Percentiles rank a stretch among this genome's conserved stretches.
Conservation (phyloP, 2,329 filamentous ascomycete genomes). For the Ceratocystis papillata region DNA sequence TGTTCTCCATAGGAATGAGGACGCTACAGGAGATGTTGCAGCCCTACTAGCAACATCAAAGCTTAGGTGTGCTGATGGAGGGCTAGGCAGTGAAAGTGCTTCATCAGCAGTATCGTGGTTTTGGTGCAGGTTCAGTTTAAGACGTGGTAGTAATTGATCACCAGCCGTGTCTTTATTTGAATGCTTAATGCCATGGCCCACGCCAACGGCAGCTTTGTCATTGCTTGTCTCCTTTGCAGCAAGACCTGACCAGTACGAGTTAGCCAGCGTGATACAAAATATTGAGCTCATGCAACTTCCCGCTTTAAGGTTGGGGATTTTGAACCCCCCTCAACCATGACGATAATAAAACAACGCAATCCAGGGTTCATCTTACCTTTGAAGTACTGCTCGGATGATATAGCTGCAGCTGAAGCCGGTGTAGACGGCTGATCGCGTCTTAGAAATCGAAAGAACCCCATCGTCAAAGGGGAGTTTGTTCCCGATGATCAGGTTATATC, state of each 20-base stretch:
- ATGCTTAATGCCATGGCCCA: background rate
- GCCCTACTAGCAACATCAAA: constrained; percentile 15
- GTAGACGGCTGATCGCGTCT: constrained; percentile 22
- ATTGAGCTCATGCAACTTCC: background rate
- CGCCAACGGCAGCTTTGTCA: background rate
- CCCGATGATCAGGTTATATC: background rate
- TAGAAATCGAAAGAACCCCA: constrained; percentile 23
- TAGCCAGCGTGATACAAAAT: background rate
- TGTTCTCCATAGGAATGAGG: constrained; percentile 4
- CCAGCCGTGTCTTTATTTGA: background rate
- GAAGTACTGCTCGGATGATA: constrained; percentile 24
- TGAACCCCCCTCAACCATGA: background rate
- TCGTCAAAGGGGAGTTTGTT: background rate
- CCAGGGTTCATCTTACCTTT: constrained; percentile 17
- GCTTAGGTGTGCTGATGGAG: constrained; percentile 2
- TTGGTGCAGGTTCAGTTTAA: constrained; percentile 19
- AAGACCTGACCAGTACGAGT: constrained; percentile 12
- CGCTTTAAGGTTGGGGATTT: background rate
- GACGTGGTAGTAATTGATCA: constrained; percentile 9
- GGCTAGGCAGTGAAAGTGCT: constrained; percentile 14
- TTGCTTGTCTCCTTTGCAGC: constrained; percentile 18
- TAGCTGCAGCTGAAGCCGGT: constrained; percentile 21
- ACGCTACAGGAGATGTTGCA: background rate
- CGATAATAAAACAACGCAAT: background rate
- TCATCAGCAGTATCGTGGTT: background rate